phyloP scores from a whole-genome alignment of 768 basidiomycete genomes.

The Mycena haematopus region DNA sequence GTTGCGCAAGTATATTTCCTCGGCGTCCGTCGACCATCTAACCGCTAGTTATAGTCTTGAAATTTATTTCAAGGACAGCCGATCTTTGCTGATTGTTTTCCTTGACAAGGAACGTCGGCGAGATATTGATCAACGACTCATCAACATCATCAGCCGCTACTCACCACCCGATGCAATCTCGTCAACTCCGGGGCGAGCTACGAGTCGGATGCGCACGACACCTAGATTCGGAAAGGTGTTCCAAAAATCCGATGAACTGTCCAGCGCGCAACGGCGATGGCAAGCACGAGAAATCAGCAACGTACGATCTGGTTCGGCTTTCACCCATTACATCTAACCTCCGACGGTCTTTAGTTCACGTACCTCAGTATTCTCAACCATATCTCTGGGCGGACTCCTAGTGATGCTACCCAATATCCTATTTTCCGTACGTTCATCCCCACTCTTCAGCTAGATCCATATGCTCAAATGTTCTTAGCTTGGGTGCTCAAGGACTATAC shows the following conservation, averaged over 20 bases:
- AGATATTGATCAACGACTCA: constrained; percentile 61
- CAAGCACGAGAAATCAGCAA: constrained; percentile 92
- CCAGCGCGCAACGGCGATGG: constrained; percentile 82
- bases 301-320: constrained; percentile 48
- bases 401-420: constrained; percentile 94
- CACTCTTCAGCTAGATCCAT: not conserved
- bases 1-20: constrained; percentile 70
- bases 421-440: constrained; percentile 70
- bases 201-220: constrained; percentile 55
- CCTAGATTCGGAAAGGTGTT: constrained; percentile 61
- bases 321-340: not conserved
- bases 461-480: constrained; percentile 49
- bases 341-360: constrained; percentile 63
- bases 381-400: constrained; percentile 90
- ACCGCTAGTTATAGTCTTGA: constrained; percentile 63
- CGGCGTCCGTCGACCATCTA: constrained; percentile 4
- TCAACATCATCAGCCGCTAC: constrained; percentile 51
- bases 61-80: constrained; percentile 91
- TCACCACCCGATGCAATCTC: constrained; percentile 42
- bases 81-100: constrained; percentile 86
- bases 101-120: constrained; percentile 69
- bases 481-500: constrained; percentile 91
- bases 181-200: constrained; percentile 54
- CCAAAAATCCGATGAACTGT: constrained; percentile 67
- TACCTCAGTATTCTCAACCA: constrained; percentile 92